Evolutionary conservation across 176 grass and related monocot genomes (phyloP), one percentile per base, ranked within the genome.

Genomic region (Phoenix roebelenii): DNA sequence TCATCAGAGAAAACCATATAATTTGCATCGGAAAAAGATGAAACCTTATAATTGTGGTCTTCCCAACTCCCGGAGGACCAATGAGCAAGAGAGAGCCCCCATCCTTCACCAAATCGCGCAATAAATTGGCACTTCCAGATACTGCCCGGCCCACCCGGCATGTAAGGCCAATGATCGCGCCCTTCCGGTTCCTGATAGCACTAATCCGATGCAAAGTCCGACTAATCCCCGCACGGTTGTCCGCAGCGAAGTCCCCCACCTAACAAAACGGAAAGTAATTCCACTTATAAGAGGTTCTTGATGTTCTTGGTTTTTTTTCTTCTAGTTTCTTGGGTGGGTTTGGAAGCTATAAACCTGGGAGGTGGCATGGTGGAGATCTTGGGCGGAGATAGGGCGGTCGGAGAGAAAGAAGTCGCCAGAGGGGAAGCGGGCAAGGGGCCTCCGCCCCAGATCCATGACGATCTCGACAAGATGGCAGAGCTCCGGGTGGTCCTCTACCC

Each of bases 41-140:
- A 16, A 71, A 95, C 90, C 90, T 90, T 79, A 90, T 90, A 54
- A 95, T 58, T 15, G 83, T 88, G 4, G 92, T 90, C 69, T 97
- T 90, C 52, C 92, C 83, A 15, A 96, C 83, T 63, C 92, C 87
- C 1, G 87, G 91, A 67, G 90, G 86, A 7, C 86, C 86, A 3
- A 95, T 89, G 57, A 95, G 86, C 18, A 95, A 79, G 23, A 97
- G 53, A 1, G 92, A 97, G 6, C 68, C 72, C 12, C 92, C 87
- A 62, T 90, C 91, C 78, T 82, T 90, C 1, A 88, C 68, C 58
- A 96, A 80, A 82, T 96, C 87, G 32, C 79, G 92, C 61, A 97
- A 75, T 53, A 91, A 71, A 80, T 83, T 85, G 16, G 83, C 87
- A 52, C 92, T 91, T 51, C 87, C 92, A 0, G 92, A 61, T 22